Base-by-base conservation (phyloP, 2,329 filamentous ascomycete species). In the Diaporthe caulivora region DNA sequence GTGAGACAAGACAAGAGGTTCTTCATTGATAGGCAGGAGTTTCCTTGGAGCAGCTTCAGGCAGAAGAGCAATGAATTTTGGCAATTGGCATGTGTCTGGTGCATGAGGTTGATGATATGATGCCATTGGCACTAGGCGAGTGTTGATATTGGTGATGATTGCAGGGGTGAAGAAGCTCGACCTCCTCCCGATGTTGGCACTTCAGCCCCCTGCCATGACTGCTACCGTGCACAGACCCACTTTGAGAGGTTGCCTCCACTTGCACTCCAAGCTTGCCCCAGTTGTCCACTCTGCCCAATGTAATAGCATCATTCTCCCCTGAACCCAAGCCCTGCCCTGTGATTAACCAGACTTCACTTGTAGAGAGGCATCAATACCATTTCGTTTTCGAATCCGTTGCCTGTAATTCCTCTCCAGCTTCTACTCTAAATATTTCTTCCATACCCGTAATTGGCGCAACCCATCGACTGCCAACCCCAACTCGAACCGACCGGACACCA, bases 281-380 rank as follows among this genome's bases (percentile, higher is more conserved):
- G 21, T 37, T 51, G 62, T 49, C 62, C 62, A 26, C 62, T 65
- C 44, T 65, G 44, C 62, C 62, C 62, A 67, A 67, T 53, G 62
- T 53, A 67, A 67, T 67, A 67, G 31, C 62, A 67, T 67, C 62
- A 67, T 53, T n/a, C 62, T 67, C 62, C 62, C 62, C 62, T 67
- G 62, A 67, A 53, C 62, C 47, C 3, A 53, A 67, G 62, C 44
- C 44, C 26, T 24, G 3, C 31, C 47, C 47, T 67, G 29, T 17
- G 47, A 53, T 21, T 67, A 21, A 53, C 47, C 62, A 53, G 47
- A 37, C n/a, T 31, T 67, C 62, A 53, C 62, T 29, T 37, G 21
- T 51, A 60, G 9, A 53, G 31, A 53, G 31, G 47, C 62, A 53
- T 67, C 47, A 26, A 26, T 21, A 26, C 34, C 62, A 24, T 40